Base-by-base conservation (phyloP, 768 basidiomycete genomes). In the Boletus vermiculosoides region DNA sequence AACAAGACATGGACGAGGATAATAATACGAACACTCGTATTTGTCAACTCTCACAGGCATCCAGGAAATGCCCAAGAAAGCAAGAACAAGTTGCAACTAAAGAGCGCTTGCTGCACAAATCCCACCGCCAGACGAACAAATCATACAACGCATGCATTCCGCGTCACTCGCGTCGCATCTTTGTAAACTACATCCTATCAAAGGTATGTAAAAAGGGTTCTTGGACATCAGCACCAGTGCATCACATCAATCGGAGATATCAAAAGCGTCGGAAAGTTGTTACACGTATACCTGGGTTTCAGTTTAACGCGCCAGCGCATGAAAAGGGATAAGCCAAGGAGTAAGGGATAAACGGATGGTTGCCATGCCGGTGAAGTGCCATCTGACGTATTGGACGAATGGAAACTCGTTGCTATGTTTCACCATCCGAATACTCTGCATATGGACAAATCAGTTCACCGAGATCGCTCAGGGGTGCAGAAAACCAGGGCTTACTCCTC, bases 401-500 rank as follows among this genome's bases (percentile, higher is more conserved):
- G n/a, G 9, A n/a, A 50, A 25, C 9, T 7, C 15, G 13, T 47
- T 47, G 22, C 12, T 16, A 11, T 11, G 23, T 12, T 50, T 54
- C 20, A 60, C 60, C 59, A 61, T 39, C 60, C 60, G 7, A 61
- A 61, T 1, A 61, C 54, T 22, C 60, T 58, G 39, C 4, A 34
- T 0, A 51, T 11, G n/a, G 18, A 15, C 18, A 25, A n/a, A 34
- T 57, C 37, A 56, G 54, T 36, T 4, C 22, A 23, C 2, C 40
- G 33, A 39, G 22, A 39, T 20, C 25, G 13, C 50, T 23, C 13
- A 13, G 28, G 18, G 18, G 0, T 16, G 44, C 9, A 23, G 18
- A 46, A 2, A 77, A 64, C 9, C 2, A 25, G 25, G n/a, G 54
- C 60, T 73, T 76, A 40, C 73, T 78, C 77, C 50, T 76, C 72